Evolutionary conservation across 2,329 filamentous ascomycete genomes (phyloP), one percentile per base, ranked within the genome.

Genomic region (Botrytis cinerea): DNA sequence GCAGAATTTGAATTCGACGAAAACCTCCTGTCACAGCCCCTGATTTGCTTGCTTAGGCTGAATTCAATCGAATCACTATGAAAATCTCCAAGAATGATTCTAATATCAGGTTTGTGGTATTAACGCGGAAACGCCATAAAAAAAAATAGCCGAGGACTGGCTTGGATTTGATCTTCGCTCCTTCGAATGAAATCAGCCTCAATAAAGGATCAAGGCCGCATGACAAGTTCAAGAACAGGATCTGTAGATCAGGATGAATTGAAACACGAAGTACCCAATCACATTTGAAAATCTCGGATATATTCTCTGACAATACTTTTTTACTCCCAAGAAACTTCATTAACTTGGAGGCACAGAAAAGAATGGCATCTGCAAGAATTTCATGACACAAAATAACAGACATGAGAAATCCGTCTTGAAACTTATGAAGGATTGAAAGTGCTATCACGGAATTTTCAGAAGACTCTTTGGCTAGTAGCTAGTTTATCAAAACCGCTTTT

Each of bases 321-420:
- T 38, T 12, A 16, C 48, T n/a, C 12, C 12, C 3, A 7, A n/a
- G 12, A 14, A n/a, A 54, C 12, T 54, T 28, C 28, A 2, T 28
- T 28, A 28, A 28, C 28, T 28, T 28, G 28, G 28, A 28, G 28
- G 28, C 28, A 28, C 28, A 28, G 28, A 28, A 54, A 28, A 54
- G 12, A 5, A 16, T n/a, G 5, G 4, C 12, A 54, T 28, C n/a
- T 54, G 5, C 25, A 54, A 54, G 12, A n/a, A n/a, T 54, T 2
- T 1, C 12, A 16, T 1, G 5, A 5, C 12, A n/a, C 1, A 54
- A 2, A 6, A 54, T 6, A 54, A 7, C n/a, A 2, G 6, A 16
- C 12, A 16, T 14, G 12, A 54, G 2, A 7, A 54, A 6, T 16
- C 0, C 25, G 5, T 1, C 4, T n/a, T 54, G 12, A 54, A 7